phyloP scores from a whole-genome alignment of 78 protist genomes.

The Carpediemonas membranifera region DNA sequence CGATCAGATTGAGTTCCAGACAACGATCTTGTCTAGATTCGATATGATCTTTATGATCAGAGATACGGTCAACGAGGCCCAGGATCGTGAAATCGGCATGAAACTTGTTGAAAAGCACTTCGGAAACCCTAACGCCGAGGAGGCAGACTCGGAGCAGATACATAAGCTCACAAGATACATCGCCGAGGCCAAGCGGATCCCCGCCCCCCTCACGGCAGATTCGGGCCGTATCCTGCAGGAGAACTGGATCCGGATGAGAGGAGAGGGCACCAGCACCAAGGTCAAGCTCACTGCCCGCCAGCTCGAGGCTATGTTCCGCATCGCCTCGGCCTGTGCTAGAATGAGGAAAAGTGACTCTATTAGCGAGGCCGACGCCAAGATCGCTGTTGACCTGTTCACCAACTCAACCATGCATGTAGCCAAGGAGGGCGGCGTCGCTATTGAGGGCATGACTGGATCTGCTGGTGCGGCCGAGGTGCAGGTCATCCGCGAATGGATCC shows the following conservation, averaged over 20 bases:
- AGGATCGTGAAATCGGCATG: constrained; percentile 39
- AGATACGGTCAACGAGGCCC: constrained; percentile 55
- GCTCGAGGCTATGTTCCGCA: constrained; percentile 55
- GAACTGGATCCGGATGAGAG: constrained; percentile 44
- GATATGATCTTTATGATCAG: constrained; percentile 91
- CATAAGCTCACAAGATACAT: background rate
- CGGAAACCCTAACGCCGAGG: background rate
- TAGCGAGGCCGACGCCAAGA: no score
- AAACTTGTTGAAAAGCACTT: constrained; percentile 3
- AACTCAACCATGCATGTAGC: no score
- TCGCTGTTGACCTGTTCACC: no score
- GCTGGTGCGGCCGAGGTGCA: no score
- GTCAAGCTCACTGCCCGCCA: constrained; percentile 29
- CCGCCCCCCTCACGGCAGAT: constrained; percentile 60
- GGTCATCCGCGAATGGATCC: no score
- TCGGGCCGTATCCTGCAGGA: constrained; percentile 48
- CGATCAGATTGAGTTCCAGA: constrained; percentile 60
- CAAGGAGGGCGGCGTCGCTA: no score
- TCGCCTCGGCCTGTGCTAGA: constrained; percentile 53
- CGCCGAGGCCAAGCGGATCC: background rate
- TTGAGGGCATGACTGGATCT: no score
- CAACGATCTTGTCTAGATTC: constrained; percentile 95
- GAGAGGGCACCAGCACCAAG: background rate
- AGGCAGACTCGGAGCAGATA: background rate
- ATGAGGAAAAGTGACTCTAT: no score